Base-by-base conservation (phyloP, 1,284 basidiomycete species). In the Malassezia cuniculi region DNA sequence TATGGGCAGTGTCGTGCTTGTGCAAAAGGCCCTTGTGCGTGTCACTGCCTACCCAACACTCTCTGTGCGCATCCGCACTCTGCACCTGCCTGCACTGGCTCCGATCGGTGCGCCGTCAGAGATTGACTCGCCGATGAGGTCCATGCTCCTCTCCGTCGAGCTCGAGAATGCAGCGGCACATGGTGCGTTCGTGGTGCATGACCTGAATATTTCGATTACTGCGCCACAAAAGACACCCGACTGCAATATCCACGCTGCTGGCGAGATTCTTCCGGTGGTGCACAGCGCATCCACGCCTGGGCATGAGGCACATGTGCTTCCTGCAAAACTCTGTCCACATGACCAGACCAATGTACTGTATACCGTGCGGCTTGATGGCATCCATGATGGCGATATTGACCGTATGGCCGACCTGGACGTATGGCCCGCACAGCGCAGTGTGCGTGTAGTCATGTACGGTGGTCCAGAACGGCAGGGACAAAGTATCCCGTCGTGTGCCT, bases 51-150 rank as follows among this genome's bases (percentile, higher is more conserved):
- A 10, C 2, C 19, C 26, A 6, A 25, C 31, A 11, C 9, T 33
- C 2, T 5, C n/a, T 14, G 54, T 56, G 5, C 48, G 52, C 20
- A 54, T 58, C 50, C 49, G 54, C 11, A 50, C 54, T 11, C 44
- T 56, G 14, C 20, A 34, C 21, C 32, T 20, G 6, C 20, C 31
- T 5, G 25, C 12, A 15, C 20, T 17, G 2, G 6, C 20, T 3
- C 26, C 22, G 26, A 34, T 6, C 16, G 28, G 26, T 28, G 15
- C 17, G 9, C 8, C 25, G 25, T 9, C 25, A 26, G 25, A 26
- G 25, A 8, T 9, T 8, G 25, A 26, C 25, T 26, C 25, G 2
- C 14, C 46, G n/a, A 21, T 28, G 16, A 45, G 39, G 16, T 19
- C 36, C 9, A 32, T 54, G 3, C 36, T 58, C 2, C 41, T 58